Base-by-base conservation (phyloP, 139 green algal species). In the Coelastrella sp. region DNA sequence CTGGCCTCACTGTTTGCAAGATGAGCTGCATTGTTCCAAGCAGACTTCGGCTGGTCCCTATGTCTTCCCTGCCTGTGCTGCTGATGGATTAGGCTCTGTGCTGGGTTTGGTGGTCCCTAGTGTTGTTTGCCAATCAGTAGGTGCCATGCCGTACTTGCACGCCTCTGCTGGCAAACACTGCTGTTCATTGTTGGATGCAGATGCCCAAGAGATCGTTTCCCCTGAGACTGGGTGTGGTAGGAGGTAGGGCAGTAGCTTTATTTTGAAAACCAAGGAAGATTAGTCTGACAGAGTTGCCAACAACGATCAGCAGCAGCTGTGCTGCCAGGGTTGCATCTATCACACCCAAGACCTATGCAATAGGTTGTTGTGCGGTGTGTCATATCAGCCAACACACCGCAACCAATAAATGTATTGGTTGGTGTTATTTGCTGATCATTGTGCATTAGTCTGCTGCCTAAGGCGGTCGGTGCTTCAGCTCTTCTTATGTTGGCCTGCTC, bases 191-290 rank as follows among this genome's bases (percentile, higher is more conserved):
- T 23, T 40, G 13, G 53, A 0, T 50, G 74, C 50, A 81, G 74
- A 30, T 68, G 51, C 74, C 74, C 0, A 27, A 3, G 23, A 21
- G 32, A 23, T 35, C 51, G 6, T 81, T 69, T 17, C 74, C 74
- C 13, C 23, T 81, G 21, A 81, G 50, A 32, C 50, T 81, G 32
- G 74, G 74, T 35, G 74, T 81, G 4, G 50, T 81, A 50, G 40
- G 50, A 34, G 74, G 74, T 81, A n/a, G 69, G 17, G 57, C 15
- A 9, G 15, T 57, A 9, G n/a, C n/a, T n/a, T n/a, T n/a, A n/a
- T n/a, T n/a, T n/a, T n/a, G n/a, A n/a, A n/a, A n/a, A n/a, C n/a
- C n/a, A n/a, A n/a, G n/a, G 57, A 9, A 32, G 27, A 32, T 66
- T 9, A 8, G 57, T 66, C 5, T 66, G 5, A n/a, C 57, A 66